Percentiles rank a stretch among this genome's conserved stretches.
phyloP scores from a whole-genome alignment of 2,329 filamentous ascomycete species.

The Monilinia vaccinii-corymbosi region DNA sequence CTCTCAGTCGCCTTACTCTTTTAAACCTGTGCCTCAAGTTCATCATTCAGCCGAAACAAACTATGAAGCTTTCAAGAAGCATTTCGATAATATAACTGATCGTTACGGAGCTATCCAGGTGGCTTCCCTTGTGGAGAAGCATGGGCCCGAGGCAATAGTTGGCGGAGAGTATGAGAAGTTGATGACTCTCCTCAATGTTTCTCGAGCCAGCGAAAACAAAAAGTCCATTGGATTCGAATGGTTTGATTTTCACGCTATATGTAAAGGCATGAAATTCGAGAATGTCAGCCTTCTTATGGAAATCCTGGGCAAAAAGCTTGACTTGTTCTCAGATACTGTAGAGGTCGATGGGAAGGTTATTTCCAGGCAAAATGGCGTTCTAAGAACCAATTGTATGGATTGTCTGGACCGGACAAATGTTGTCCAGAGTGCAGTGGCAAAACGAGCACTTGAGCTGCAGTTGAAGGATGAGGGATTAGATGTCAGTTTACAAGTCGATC shows the following conservation, averaged over 20 bases:
- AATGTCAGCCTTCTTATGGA: slow-evolving; percentile 78
- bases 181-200: slow-evolving; percentile 56
- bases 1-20: slow-evolving; percentile 85
- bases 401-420: slow-evolving; percentile 95
- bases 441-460: slow-evolving; percentile 72
- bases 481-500: slow-evolving; percentile 66
- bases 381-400: slow-evolving; percentile 99
- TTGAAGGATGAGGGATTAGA: slow-evolving; percentile 67
- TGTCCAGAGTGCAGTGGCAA: slow-evolving; percentile 83
- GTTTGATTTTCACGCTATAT: slow-evolving; percentile 94
- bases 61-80: slow-evolving; percentile 64
- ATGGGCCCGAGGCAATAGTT: slow-evolving; percentile 70
- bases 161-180: slow-evolving; percentile 69
- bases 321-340: slow-evolving; percentile 63
- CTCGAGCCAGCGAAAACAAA: slow-evolving; percentile 33
- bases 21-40: slow-evolving; percentile 77
- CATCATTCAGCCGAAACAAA: slow-evolving; percentile 78
- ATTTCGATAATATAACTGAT: slow-evolving; percentile 61
- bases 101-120: slow-evolving; percentile 71
- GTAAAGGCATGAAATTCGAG: slow-evolving; percentile 95
- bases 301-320: slow-evolving; percentile 56
- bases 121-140: slow-evolving; percentile 81
- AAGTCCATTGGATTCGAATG: slow-evolving; percentile 66
- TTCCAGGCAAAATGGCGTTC: slow-evolving; percentile 57
- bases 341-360: slow-evolving; percentile 37